Evolutionary conservation across 2,329 filamentous ascomycete genomes (phyloP), one percentile per base, ranked within the genome.

Genomic region (Colletotrichum musicola): DNA sequence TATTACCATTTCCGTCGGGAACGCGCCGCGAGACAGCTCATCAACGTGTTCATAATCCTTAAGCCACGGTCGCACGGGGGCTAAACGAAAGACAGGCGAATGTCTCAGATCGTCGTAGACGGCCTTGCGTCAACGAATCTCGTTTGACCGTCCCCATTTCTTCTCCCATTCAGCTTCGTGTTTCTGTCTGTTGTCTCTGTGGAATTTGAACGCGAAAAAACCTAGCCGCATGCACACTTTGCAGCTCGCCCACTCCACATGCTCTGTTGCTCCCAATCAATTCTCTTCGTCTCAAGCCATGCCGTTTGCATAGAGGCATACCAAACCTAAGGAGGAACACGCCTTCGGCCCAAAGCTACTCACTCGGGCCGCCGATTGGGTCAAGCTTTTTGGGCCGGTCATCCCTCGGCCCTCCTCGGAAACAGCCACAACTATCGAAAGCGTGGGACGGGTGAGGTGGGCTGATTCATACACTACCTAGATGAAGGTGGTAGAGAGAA

Each of bases 281-380:
- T 14, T 14, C 18, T 12, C 18, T 57, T 20, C 10, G 22, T 22
- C 25, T 3, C 20, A 47, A 35, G 38, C 38, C 14, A 44, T 54
- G 50, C 61, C 65, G 61, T 59, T 68, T 68, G 65, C 65, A 44
- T 59, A 44, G 46, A 44, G 30, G 14, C 46, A 30, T 16, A 20
- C 50, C 59, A 49, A 25, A 64, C 13, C 20, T 22, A 49, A 30
- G 51, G 14, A 12, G 25, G 18, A 14, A 25, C 18, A 42, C 14
- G 14, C 16, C n/a, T 38, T 44, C 27, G 44, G 40, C 13, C 60
- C 40, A 40, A 35, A 64, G 20, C 27, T 18, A 42, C 20, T 42
- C 27, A 46, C 30, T 44, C 35, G 14, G 18, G 22, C 18, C 22
- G 2, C 6, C 10, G 14, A 68, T 64, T 38, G 42, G 49, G 9